Base-by-base conservation (phyloP, 2,329 filamentous ascomycete genomes). In the Orbilia quercus region DNA sequence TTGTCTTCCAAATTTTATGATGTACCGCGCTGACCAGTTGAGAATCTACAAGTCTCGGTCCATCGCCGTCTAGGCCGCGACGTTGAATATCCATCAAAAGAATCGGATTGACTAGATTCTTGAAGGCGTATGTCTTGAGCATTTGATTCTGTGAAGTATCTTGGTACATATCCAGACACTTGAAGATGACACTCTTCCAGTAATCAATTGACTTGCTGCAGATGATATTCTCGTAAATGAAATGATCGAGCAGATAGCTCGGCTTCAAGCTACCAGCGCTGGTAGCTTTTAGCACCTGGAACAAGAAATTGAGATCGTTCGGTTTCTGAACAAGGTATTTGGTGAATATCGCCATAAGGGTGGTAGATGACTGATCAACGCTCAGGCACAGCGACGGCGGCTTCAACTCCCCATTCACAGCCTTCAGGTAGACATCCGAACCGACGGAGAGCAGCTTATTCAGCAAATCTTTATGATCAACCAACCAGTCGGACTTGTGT, bases 41-140 rank as follows among this genome's bases (percentile, higher is more conserved):
- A 79, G 89, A 90, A 79, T 99, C 93, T 81, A 98, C 90, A 18
- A 99, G 83, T 66, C 88, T 89, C 12, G 88, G 90, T 1, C 85
- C 85, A 28, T 86, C 85, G 42, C 83, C 82, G 71, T 83, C 84
- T 80, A 87, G 85, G 85, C 91, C 95, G 69, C 90, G 89, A 22
- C 90, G 88, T 87, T 95, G 94, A 40, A 96, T 89, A 81, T 99
- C 95, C 90, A 94, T 96, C 1, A 94, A 93, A 63, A 99, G 87
- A 40, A 98, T 96, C 0, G 95, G 96, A 78, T 98, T 99, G 76
- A 97, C 91, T 31, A 99, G 86, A 80, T 96, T 89, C 79, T 92
- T 92, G 79, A 99, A 88, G 36, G 96, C 84, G 80, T 96, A 99
- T 58, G 92, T 90, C 81, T 99, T 99, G 47, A 91, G 91, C 82